Base-by-base conservation (phyloP, 2,329 filamentous ascomycete species). In the Alternaria triticimaculans region DNA sequence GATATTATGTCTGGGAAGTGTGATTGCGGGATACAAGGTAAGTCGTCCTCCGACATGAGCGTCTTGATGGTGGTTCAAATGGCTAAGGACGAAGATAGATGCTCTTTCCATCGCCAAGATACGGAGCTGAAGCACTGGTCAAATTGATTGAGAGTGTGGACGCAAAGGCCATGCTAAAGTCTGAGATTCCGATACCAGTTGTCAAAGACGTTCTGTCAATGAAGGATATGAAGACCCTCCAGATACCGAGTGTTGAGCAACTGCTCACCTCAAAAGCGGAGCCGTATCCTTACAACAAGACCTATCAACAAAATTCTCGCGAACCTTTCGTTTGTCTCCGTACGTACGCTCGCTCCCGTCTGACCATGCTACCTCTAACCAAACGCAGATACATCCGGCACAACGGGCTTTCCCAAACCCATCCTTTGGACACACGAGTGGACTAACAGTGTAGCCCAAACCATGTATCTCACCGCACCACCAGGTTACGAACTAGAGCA, bases 1-100 rank as follows among this genome's bases (percentile, higher is more conserved):
- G 23, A 30, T 81, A 4, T 58, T 80, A 2, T 70, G 82, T n/a
- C n/a, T 67, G 21, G 81, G 80, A n/a, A 65, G 64, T 26, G 75
- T 80, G 55, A 82, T 84, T 66, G 76, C 79, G 1, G 82, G 83
- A 4, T 81, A 82, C 41, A 75, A 73, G 58, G 73, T 74, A 64
- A 9, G 64, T 53, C 12, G 21, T 25, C 10, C 18, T 43, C 37
- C 23, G 11, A 21, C n/a, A 11, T 37, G 14, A 5, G 18, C 20
- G 15, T 7, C 18, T 7, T 18, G 28, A 21, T 15, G 8, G 28
- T 15, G 26, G 14, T 37, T 25, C 8, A 50, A 41, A 7, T 12
- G 30, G 4, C 20, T 62, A 21, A 62, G 26, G 15, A 15, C 4
- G 21, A 28, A 1, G 3, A 15, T 26, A 63, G 70, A 68, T 71